Evolutionary conservation across 2,329 filamentous ascomycete species (phyloP), one percentile per base, ranked within the genome.

Genomic region (Graphilbum ipis-grandicollis): DNA sequence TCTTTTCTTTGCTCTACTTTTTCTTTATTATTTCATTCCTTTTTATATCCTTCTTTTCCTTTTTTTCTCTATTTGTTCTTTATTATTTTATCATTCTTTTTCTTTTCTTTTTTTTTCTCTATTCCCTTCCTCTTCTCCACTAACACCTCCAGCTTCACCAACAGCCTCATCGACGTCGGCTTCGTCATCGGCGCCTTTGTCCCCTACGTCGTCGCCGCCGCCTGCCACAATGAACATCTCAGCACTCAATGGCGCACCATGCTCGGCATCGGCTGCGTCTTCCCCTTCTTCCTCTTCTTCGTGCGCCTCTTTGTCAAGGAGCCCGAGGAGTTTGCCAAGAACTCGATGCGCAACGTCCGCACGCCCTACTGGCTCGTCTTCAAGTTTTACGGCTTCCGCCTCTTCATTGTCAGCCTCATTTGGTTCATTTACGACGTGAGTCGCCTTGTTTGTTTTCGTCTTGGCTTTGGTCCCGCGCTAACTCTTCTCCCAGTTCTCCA

Each of bases 131-230:
- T 10, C 21, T 10, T n/a, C 5, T 5, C 21, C 21, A n/a, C 26
- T 28, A 73, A 79, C 19, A 80, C 85, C 63, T 92, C 15, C 21
- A 48, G 46, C 4, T 44, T 50, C 33, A 48, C 46, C 35, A 48
- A 48, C 39, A 37, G 30, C n/a, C 40, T 46, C 37, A 50, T 48
- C 35, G 44, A 41, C 25, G n/a, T 74, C 37, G 85, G 82, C 1
- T 93, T 92, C 45, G 79, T 92, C 2, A 63, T 88, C 38, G 76
- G 82, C 9, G 76, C 81, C 0, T 72, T 93, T 42, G 73, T 90
- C 2, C 81, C 84, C 3, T 70, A 68, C 25, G 60, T 70, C 26
- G 64, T 71, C 15, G 66, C 68, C 1, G 67, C 64, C 52, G 75
- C 51, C 51, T 77, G 59, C 40, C 52, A 63, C 29, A 66, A 69